phyloP scores from a whole-genome alignment of 768 basidiomycete genomes.

The Termitomyces sp. region DNA sequence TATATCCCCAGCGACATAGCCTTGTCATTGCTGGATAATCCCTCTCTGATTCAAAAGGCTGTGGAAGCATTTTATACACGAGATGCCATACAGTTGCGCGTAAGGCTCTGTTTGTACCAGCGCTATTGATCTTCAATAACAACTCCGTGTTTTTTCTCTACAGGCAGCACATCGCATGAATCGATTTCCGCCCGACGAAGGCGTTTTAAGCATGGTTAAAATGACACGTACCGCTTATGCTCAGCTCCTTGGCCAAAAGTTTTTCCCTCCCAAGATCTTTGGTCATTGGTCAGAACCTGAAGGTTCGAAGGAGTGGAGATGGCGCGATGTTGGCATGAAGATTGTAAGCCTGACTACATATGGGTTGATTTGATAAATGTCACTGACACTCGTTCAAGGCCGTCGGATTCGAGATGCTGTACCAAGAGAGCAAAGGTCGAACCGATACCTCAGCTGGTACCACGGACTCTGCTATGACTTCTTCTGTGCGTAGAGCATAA shows the following conservation, averaged over 20 bases:
- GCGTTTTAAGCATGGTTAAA: constrained; percentile 56
- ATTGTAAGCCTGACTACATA: constrained; percentile 47
- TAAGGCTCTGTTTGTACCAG: constrained; percentile 33
- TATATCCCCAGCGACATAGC: constrained; percentile 82
- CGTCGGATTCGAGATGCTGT: constrained; percentile 96
- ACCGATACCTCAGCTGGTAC: constrained; percentile 32
- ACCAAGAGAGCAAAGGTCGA: constrained; percentile 74
- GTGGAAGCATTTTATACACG: constrained; percentile 94
- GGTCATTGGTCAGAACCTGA: constrained; percentile 67
- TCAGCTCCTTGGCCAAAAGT: constrained; percentile 87
- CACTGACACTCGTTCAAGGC: constrained; percentile 44
- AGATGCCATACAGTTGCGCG: constrained; percentile 86
- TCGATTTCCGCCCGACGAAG: constrained; percentile 77
- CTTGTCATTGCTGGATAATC: constrained; percentile 59
- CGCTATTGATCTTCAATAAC: background rate
- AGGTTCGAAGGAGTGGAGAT: constrained; percentile 65
- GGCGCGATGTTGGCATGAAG: constrained; percentile 91
- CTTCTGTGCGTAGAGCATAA: constrained; percentile 51
- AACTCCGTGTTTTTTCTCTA: background rate
- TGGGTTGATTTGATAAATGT: background rate
- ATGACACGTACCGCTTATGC: constrained; percentile 94
- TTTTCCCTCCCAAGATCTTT: constrained; percentile 89
- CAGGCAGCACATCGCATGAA: constrained; percentile 88
- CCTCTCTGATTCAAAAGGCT: constrained; percentile 78
- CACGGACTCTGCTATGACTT: constrained; percentile 31